Conservation (phyloP, 768 basidiomycete genomes). For the Amanita rimosa region DNA sequence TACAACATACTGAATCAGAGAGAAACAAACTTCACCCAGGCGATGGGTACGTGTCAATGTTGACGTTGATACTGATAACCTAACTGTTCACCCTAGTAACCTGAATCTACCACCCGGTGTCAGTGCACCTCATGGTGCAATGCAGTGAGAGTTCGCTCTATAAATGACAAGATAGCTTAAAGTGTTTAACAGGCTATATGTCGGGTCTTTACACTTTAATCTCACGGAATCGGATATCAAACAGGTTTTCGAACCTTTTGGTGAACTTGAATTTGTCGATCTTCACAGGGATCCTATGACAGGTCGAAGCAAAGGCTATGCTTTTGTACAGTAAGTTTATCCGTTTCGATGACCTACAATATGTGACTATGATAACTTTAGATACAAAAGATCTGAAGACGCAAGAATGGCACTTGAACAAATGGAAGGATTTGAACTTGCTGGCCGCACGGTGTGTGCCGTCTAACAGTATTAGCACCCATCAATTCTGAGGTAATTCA, state of each 20-base stretch:
- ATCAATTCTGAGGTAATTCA: conserved; percentile 1
- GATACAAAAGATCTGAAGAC: conserved; percentile 85
- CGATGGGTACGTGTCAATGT: conserved; percentile 50
- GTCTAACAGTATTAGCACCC: conserved; percentile 7
- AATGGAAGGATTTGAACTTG: conserved; percentile 98
- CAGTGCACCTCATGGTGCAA: conserved; percentile 67
- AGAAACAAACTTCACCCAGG: conserved; percentile 83
- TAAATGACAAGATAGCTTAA: conserved; percentile 3
- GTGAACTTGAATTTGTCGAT: conserved; percentile 97
- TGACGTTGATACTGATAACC: background rate
- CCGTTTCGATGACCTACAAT: conserved; percentile 13
- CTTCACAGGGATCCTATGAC: conserved; percentile 92
- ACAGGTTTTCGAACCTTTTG: conserved; percentile 99
- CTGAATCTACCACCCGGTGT: conserved; percentile 81
- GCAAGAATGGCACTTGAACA: conserved; percentile 96
- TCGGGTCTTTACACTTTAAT: conserved; percentile 94
- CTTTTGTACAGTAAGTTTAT: conserved; percentile 76
- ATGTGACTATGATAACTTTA: conserved; percentile 16
- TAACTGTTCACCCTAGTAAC: conserved; percentile 33
- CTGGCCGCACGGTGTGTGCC: conserved; percentile 73
- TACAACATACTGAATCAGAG: conserved; percentile 96
- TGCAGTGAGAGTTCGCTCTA: conserved; percentile 49
- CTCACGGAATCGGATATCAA: conserved; percentile 95
- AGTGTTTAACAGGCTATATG: conserved; percentile 63
- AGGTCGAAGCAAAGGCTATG: conserved; percentile 94